Evolutionary conservation across 2,329 filamentous ascomycete genomes (phyloP).

Genomic region (Clonostachys sp.): DNA sequence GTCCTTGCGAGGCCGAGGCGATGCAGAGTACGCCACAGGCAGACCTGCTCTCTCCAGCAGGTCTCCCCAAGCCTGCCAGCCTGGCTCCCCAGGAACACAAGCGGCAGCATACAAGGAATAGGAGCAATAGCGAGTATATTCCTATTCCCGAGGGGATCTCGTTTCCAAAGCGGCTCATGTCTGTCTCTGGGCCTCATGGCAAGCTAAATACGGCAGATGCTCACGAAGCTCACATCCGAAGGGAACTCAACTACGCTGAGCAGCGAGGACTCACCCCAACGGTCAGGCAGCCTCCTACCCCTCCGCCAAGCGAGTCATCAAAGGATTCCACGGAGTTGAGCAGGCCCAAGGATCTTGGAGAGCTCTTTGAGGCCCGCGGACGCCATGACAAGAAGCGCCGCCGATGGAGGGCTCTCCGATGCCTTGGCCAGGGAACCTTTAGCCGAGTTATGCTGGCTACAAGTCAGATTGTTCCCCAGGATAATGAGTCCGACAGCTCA

Average conservation of each 20-base stretch:
- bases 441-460: constrained; percentile 91
- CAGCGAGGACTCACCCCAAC: constrained; percentile 66
- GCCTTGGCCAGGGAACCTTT: constrained; percentile 90
- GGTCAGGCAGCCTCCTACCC: constrained; percentile 66
- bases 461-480: constrained; percentile 55
- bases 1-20: too few relatives aligned
- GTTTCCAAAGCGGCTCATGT: constrained; percentile 63
- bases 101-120: constrained; percentile 58
- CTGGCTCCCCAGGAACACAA: constrained; percentile 9
- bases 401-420: constrained; percentile 73
- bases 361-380: constrained; percentile 68
- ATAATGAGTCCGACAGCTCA: constrained; percentile 29
- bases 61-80: constrained; percentile 4
- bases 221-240: constrained; percentile 50
- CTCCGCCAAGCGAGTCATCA: constrained; percentile 74
- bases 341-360: constrained; percentile 34
- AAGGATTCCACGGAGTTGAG: constrained; percentile 29
- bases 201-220: constrained; percentile 28
- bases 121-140: constrained; percentile 85
- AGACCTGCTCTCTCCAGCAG: too few relatives aligned
- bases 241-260: constrained; percentile 77
- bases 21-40: too few relatives aligned
- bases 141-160: constrained; percentile 63
- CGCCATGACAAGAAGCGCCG: constrained; percentile 65
- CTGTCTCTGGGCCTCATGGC: constrained; percentile 60